phyloP scores from a whole-genome alignment of 306 rosid species.

The Glycine soja region DNA sequence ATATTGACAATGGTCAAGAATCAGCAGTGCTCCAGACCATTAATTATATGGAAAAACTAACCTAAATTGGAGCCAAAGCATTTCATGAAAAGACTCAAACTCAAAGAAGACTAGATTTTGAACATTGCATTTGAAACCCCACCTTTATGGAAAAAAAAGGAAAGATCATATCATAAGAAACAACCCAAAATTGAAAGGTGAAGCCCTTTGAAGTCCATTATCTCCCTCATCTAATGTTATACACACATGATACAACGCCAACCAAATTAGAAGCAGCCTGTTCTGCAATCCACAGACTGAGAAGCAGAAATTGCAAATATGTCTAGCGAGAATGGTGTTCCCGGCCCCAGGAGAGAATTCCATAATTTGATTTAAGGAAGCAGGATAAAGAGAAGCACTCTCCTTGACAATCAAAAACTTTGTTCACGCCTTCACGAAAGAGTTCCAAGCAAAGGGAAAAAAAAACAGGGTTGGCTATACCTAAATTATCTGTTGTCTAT shows the following conservation, averaged over 20 bases:
- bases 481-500: not conserved
- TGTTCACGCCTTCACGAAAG: too few species aligned
- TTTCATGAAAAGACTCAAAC: conserved; percentile 9
- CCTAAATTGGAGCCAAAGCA: conserved; percentile 2
- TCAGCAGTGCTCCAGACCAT: conserved; percentile 7
- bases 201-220: not conserved
- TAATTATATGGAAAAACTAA: conserved; percentile 11
- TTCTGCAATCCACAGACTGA: not conserved
- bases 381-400: not conserved
- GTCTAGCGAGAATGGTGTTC: not conserved
- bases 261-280: not conserved
- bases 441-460: too few species aligned
- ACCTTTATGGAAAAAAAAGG: conserved; percentile 1
- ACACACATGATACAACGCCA: not conserved
- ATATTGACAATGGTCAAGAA: not conserved
- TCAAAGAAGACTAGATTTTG: conserved; percentile 20
- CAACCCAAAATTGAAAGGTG: conserved; percentile 7
- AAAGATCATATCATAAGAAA: not conserved
- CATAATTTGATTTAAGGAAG: not conserved
- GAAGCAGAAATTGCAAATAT: conserved; percentile 4
- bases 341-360: not conserved
- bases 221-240: not conserved
- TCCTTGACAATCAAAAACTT: not conserved
- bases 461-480: not conserved
- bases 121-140: not conserved